Base-by-base conservation (phyloP, 2,329 filamentous ascomycete genomes). In the Penicillium concentricum region DNA sequence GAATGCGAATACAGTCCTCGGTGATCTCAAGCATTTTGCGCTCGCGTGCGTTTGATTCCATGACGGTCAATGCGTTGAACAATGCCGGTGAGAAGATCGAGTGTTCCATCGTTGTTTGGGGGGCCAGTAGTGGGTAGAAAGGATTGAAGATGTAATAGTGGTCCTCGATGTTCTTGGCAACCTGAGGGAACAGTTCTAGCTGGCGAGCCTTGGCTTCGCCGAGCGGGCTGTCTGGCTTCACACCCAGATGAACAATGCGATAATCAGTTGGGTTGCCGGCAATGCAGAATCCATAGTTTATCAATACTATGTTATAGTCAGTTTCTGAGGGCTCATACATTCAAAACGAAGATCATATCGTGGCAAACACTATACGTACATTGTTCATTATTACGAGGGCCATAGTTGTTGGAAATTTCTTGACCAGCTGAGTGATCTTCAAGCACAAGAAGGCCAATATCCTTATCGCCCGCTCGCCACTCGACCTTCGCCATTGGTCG, bases 321-420 rank as follows among this genome's bases (percentile, higher is more conserved):
- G 61, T 56, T 10, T 43, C 35, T 39, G 4, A 16, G 5, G 20
- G 10, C 34, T n/a, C 30, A 24, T 15, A n/a, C 5, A 15, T 18
- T 15, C 22, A 8, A 10, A 24, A 4, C 12, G 12, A 20, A 20
- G 16, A 20, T 10, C 15, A 9, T 2, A 28, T 5, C 16, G 35
- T 18, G 3, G 37, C 2, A 20, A 30, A 24, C 1, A 22, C 1
- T 22, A 39, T 28, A 60, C 74, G 45, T 59, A 75, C 78, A 75
- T 74, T 90, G 87, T 57, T 87, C 87, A 65, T 91, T 92, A 7
- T 87, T 89, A 72, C 90, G 89, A n/a, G 78, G 74, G 30, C 88
- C 88, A 67, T 92, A 92, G 70, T 90, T 91, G 75, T 90, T 90
- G 66, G 80, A 87, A 24, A 82, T 73, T 61, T 82, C 78, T 30